Evolutionary conservation across 495 filamentous ascomycete species (phyloP).

Genomic region (Neurospora terricola): DNA sequence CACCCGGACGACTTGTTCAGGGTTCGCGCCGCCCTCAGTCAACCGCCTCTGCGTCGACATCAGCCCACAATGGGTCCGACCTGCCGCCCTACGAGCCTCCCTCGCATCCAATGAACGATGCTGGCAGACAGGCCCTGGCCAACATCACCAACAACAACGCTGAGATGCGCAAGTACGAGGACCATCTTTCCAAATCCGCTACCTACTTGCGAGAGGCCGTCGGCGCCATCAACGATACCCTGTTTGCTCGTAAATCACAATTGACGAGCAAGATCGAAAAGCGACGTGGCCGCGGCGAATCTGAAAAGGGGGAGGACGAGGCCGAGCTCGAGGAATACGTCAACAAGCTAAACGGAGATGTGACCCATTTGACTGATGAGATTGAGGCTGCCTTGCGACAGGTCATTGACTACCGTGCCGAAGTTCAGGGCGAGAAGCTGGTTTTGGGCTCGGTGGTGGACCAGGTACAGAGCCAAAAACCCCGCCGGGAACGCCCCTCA

Average conservation of each 20-base stretch:
- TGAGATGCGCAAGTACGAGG: constrained; percentile 26
- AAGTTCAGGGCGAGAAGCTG: constrained; percentile 33
- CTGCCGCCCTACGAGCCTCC: constrained; percentile 53
- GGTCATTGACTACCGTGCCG: constrained; percentile 36
- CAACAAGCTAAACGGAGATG: constrained; percentile 26
- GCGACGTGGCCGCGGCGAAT: constrained; percentile 22
- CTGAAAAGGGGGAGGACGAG: constrained; percentile 29
- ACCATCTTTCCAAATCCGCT: constrained; percentile 28
- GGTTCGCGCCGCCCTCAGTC: constrained; percentile 2
- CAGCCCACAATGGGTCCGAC: constrained; percentile 14
- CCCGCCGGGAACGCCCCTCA: constrained; percentile 10
- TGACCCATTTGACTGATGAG: constrained; percentile 25
- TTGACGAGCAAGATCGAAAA: constrained; percentile 25
- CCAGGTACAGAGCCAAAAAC: constrained; percentile 37
- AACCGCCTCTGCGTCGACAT: not conserved
- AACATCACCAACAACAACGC: constrained; percentile 18
- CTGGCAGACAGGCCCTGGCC: constrained; percentile 20
- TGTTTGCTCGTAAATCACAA: constrained; percentile 39
- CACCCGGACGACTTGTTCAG: constrained; percentile 8
- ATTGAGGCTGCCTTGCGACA: constrained; percentile 34
- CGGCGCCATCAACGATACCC: constrained; percentile 44
- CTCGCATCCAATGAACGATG: constrained; percentile 34
- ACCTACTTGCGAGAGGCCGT: constrained; percentile 25
- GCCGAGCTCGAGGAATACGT: constrained; percentile 29
- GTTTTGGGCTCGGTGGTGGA: constrained; percentile 33